These are phyloP conservation scores for Apiospora hydei DNA, from an alignment of 2,329 filamentous ascomycete species.

Conservation along the genomic window DNA sequence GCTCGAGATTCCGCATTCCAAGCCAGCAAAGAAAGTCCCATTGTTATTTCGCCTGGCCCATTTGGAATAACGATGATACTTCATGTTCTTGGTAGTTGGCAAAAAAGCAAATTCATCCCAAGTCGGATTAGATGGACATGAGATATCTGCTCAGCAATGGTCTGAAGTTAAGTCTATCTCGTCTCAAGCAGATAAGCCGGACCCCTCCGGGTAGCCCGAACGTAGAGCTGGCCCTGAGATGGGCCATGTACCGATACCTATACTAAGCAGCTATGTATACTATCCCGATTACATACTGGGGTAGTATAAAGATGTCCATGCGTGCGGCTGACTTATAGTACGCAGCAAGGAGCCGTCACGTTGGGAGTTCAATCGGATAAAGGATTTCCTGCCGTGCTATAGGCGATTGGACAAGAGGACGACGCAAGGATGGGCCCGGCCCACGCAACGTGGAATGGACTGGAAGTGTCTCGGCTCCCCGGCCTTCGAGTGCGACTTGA, in stretches of 20 bases:
- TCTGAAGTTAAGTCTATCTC: background rate
- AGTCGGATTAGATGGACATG: background rate
- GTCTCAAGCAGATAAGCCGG: background rate
- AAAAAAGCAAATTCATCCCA: slow-evolving; percentile 5
- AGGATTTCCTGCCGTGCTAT: slow-evolving; percentile 1
- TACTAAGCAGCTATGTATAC: background rate
- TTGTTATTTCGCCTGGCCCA: background rate
- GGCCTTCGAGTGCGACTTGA: slow-evolving; percentile 7
- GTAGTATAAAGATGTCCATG: background rate
- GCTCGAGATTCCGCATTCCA: background rate
- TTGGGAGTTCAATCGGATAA: background rate
- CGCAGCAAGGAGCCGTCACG: background rate
- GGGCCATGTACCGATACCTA: background rate
- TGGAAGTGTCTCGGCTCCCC: slow-evolving; percentile 10
- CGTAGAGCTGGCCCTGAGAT: background rate
- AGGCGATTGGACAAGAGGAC: background rate
- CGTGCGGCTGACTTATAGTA: background rate
- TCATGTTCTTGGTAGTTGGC: background rate
- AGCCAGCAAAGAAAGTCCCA: background rate
- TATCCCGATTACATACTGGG: background rate
- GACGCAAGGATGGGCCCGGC: background rate
- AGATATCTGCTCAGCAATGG: background rate
- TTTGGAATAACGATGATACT: slow-evolving; percentile 4
- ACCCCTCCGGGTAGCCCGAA: background rate
- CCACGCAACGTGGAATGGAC: slow-evolving; percentile 12